Base-by-base conservation (phyloP, 495 filamentous ascomycete genomes). In the Patellaria atrata region DNA sequence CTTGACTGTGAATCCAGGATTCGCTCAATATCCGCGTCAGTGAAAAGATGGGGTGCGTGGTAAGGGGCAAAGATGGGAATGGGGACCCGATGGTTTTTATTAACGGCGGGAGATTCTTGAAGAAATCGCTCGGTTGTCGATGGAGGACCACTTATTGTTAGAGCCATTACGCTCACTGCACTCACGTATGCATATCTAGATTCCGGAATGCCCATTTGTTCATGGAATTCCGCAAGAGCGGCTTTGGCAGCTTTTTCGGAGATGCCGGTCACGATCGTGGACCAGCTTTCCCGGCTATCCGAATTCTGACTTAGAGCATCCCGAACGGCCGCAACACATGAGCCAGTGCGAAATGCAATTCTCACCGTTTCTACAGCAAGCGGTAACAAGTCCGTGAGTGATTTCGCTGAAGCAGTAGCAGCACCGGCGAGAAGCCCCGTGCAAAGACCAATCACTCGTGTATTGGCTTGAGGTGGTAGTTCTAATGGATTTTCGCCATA, bases 91-190 rank as follows among this genome's bases (percentile, higher is more conserved):
- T 74, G 74, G 32, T 65, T 54, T 3, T 65, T 58, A 33, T 65
- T 62, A 18, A 78, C 57, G 7, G 64, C 43, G 12, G 60, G 55
- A n/a, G 56, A 59, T 22, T 55, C 49, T 19, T 67, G 57, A 42
- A 77, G 66, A 16, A 89, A 62, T 1, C 62, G 47, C 26, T 65
- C 59, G 10, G 82, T 61, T 0, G 71, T 71, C 3, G 56, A 52
- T 2, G 83, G 83, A 2, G 82, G 78, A n/a, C 77, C 83, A 45
- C 81, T 86, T 32, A 92, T 67, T 24, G 79, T 78, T 26, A 89
- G 52, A 27, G 71, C 74, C 53, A 67, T 77, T 9, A 68, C 57
- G 33, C 75, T 76, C 23, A 77, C 62, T 11, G 81, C 80, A 52
- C 79, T 85, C 30, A 87, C 61, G 52, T 85, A 92, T 0, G 74